Percentiles rank a stretch among this genome's conserved stretches.
Evolutionary conservation across 139 green algal genomes (phyloP).

Genomic region (Picochlorum sp.): DNA sequence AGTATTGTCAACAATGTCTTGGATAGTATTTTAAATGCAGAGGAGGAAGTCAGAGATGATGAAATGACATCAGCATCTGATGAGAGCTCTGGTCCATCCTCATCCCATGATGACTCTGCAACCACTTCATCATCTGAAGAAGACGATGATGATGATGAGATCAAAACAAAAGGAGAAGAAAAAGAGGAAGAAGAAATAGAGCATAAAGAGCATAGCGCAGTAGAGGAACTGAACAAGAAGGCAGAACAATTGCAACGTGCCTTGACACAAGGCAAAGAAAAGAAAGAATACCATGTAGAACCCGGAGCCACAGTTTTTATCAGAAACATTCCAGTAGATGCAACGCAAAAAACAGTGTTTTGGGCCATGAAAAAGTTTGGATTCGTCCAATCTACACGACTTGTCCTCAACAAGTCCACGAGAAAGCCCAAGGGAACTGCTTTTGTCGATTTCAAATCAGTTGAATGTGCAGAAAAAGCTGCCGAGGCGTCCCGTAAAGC

Average conservation of each 20-base stretch:
- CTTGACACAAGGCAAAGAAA: background rate
- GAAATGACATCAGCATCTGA: background rate
- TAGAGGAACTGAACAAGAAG: background rate
- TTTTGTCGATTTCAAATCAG: slow-evolving; percentile 72
- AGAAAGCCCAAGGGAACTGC: slow-evolving; percentile 77
- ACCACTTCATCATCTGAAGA: too few species aligned
- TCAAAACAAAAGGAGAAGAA: background rate
- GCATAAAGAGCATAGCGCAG: background rate
- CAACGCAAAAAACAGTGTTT: slow-evolving; percentile 39
- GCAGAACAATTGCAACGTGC: slow-evolving; percentile 1
- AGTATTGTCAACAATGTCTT: slow-evolving; percentile 24
- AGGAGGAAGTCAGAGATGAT: background rate
- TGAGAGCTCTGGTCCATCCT: background rate
- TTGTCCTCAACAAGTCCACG: slow-evolving; percentile 70
- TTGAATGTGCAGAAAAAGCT: slow-evolving; percentile 37
- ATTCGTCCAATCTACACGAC: slow-evolving; percentile 47
- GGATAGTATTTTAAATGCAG: slow-evolving; percentile 2
- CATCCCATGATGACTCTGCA: too few species aligned
- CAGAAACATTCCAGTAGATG: slow-evolving; percentile 55
- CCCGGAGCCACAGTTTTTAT: slow-evolving; percentile 66
- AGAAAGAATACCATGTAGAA: too few species aligned
- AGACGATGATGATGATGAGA: background rate
- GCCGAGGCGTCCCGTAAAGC: slow-evolving; percentile 47
- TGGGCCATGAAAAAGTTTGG: slow-evolving; percentile 49
- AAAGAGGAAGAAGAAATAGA: slow-evolving; percentile 14